Evolutionary conservation across 2,329 filamentous ascomycete species (phyloP), one percentile per base, ranked within the genome.

Genomic region (Exophiala alcalophila): DNA sequence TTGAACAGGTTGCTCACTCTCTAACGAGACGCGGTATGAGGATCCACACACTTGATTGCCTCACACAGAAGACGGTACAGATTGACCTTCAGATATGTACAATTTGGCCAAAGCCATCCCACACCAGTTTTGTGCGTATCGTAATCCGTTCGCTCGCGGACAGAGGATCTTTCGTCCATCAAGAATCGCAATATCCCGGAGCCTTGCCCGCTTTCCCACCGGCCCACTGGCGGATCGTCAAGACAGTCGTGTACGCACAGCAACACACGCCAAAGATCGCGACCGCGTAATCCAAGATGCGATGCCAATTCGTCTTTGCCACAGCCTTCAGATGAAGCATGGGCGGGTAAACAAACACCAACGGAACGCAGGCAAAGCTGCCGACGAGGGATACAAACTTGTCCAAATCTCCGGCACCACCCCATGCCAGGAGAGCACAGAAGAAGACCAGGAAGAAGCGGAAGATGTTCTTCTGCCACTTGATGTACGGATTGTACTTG

Each of bases 401-500:
- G 70, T 98, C 92, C 40, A 98, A 71, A 66, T 97, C 84, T 55
- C 88, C 86, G 3, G 92, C 91, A 49, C 92, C 92, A 30, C 83
- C 81, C 88, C 89, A 98, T 2, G 91, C 91, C 53, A 98, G 84
- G 45, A 81, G 67, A 1, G 90, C 86, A 60, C 92, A 97, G 16
- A 92, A 66, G 59, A 86, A 78, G 36, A 97, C 92, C 50, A 96
- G 80, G 61, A 91, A 83, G 73, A 97, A 98, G 40, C 92, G 84
- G 72, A 95, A 98, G 23, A 84, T 72, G 57, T 98, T 98, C 80
- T 98, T 98, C 75, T 97, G 86, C 92, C 92, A 98, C 72, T 98
- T 98, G 73, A 98, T 94, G 61, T 87, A 92, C 1, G 89, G 90
- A 62, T 97, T 96, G 70, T 96, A 95, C 68, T 98, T 98, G 57